Evolutionary conservation across 1,139 yeast species (phyloP), one percentile per base, ranked within the genome.

Genomic region (Suhomyces choctaworum): DNA sequence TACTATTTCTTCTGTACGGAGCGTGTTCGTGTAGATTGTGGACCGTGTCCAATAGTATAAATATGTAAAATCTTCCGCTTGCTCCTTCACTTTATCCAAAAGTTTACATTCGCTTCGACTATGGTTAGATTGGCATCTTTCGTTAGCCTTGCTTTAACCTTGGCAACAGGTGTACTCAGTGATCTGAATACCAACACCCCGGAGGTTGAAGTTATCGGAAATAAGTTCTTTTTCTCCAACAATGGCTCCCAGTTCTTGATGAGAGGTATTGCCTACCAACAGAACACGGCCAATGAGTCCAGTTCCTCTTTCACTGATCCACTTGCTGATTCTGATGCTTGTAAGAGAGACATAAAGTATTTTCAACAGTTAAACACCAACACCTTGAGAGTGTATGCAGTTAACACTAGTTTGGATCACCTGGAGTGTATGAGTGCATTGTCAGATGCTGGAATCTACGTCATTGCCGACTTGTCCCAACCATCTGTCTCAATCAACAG

Each of bases 361-460:
- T 77, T 89, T 53, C 89, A 83, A 60, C 76, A 81, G 50, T 67
- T 87, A 36, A 87, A 90, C 22, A 76, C 89, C 52, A 89, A 90
- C 63, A 79, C 84, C 17, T 71, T 85, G 42, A 69, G 84, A 54
- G 80, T 78, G 13, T 87, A 87, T 62, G 83, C 94, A 8, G 66
- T 86, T 42, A 81, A 85, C 60, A 87, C 92, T n/a, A 78, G 76
- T 41, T 53, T 80, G 39, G 80, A 88, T 61, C 97, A 89, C 58
- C 89, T 84, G 53, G 82, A 78, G 49, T 90, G 97, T 69, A 87
- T 90, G 95, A 70, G 87, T 27, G 74, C 84, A 45, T 78, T 88
- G 52, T 81, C 84, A 49, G 82, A 85, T 37, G 96, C 95, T 7
- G 96, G 97, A 36, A 88, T 90, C 48, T 89, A 89, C 52, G 78